Conservation (phyloP, 1,284 basidiomycete species). For the Agaricales sp. region DNA sequence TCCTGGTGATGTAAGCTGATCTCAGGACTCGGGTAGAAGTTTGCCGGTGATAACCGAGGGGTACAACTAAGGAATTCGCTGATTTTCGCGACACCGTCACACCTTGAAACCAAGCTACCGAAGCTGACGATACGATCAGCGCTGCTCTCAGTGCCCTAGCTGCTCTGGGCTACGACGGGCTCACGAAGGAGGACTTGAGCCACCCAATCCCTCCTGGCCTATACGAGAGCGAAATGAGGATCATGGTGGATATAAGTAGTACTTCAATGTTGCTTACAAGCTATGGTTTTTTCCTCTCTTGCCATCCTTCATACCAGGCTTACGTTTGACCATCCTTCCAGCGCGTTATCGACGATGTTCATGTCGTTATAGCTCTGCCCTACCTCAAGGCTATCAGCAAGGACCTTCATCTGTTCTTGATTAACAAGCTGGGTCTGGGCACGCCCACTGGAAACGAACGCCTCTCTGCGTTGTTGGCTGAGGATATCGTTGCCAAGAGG, state of each 20-base stretch:
- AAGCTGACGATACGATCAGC: constrained; percentile 4
- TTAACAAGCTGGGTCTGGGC: constrained; percentile 29
- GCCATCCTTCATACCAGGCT: neutral
- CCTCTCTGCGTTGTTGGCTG: constrained; percentile 29
- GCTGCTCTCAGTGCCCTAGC: constrained; percentile 22
- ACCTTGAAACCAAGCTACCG: no score
- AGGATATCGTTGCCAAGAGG: constrained; percentile 28
- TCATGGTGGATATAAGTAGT: constrained; percentile 40
- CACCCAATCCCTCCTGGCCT: constrained; percentile 27
- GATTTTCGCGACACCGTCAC: no score
- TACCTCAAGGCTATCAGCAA: constrained; percentile 28
- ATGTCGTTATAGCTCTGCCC: constrained; percentile 31
- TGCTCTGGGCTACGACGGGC: constrained; percentile 21
- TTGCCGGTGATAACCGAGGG: no score
- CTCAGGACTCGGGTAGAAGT: no score
- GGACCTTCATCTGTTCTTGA: constrained; percentile 25
- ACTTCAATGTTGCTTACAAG: constrained; percentile 40
- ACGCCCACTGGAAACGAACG: constrained; percentile 22
- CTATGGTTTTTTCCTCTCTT: constrained; percentile 17
- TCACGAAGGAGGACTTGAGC: constrained; percentile 25
- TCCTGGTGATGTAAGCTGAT: no score
- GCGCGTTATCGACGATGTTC: constrained; percentile 39
- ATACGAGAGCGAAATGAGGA: constrained; percentile 34
- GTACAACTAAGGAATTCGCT: no score
- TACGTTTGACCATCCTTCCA: constrained; percentile 11